A percentile compares a stretch with the other conserved stretches of the same genome.
Conservation (phyloP, 257 asterid genomes). For the Solanum tarijense region DNA sequence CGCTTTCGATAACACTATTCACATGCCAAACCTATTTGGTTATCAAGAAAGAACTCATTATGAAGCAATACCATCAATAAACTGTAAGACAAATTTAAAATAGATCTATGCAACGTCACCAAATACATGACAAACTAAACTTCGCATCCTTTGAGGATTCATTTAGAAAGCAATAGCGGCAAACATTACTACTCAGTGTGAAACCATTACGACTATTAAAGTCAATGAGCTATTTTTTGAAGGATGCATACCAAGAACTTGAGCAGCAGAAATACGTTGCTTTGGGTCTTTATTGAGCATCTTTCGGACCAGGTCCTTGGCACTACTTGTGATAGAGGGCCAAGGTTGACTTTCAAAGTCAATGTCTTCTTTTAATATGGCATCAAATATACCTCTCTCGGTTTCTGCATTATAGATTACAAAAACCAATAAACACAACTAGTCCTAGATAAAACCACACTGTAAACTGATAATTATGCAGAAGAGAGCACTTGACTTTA, state of each 20-base stretch:
- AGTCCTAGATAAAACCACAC: background rate
- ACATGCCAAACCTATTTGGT: background rate
- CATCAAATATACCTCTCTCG: slow-evolving; percentile 64
- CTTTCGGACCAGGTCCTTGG: slow-evolving; percentile 58
- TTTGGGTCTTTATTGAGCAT: slow-evolving; percentile 61
- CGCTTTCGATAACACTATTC: background rate
- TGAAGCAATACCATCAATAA: background rate
- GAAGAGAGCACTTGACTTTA: slow-evolving; percentile 10
- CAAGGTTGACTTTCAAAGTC: slow-evolving; percentile 66
- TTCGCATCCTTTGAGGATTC: background rate
- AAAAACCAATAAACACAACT: background rate
- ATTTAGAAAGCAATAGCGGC: background rate
- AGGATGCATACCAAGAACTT: slow-evolving; percentile 56
- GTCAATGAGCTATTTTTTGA: background rate
- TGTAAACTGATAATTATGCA: background rate
- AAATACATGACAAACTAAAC: background rate
- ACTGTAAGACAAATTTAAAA: background rate
- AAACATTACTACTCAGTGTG: background rate
- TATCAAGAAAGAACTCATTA: background rate
- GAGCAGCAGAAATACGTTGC: slow-evolving; percentile 58
- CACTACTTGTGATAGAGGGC: slow-evolving; percentile 58
- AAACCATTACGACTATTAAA: background rate
- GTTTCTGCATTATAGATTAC: slow-evolving; percentile 30
- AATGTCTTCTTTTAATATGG: slow-evolving; percentile 42
- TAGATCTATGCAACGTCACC: background rate